A percentile compares a stretch with the other conserved stretches of the same genome.
Conservation (phyloP, 2,329 filamentous ascomycete genomes). For the Colletotrichum viniferum region DNA sequence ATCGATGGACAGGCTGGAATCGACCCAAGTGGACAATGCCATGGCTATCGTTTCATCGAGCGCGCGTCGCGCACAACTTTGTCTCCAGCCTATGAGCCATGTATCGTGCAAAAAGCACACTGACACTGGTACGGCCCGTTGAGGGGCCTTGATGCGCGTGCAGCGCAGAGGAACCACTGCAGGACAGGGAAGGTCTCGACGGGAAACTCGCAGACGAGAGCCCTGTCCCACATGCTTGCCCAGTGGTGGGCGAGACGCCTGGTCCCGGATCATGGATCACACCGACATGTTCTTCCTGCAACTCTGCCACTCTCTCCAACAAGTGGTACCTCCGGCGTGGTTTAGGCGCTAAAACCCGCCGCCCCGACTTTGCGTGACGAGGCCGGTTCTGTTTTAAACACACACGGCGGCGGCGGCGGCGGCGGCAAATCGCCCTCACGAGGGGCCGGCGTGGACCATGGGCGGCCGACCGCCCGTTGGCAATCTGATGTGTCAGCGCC, state of each 20-base stretch:
- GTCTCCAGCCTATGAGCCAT: neutral
- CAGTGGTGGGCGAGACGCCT: constrained; percentile 8
- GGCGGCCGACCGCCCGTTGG: neutral
- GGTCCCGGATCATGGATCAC: neutral
- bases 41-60: neutral
- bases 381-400: neutral
- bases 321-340: neutral
- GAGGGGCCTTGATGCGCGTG: neutral
- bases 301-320: neutral
- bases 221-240: neutral
- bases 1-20: neutral
- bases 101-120: neutral
- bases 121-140: neutral
- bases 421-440: neutral
- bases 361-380: neutral
- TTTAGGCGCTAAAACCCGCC: constrained; percentile 1
- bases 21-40: neutral
- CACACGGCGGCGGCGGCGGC: neutral
- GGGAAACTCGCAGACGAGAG: neutral
- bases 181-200: neutral
- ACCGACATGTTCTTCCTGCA: neutral
- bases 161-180: neutral
- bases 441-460: neutral
- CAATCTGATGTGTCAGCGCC: neutral
- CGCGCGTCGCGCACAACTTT: neutral